Evolutionary conservation across 1,284 basidiomycete species (phyloP).

Genomic region (Puccinia coronata): DNA sequence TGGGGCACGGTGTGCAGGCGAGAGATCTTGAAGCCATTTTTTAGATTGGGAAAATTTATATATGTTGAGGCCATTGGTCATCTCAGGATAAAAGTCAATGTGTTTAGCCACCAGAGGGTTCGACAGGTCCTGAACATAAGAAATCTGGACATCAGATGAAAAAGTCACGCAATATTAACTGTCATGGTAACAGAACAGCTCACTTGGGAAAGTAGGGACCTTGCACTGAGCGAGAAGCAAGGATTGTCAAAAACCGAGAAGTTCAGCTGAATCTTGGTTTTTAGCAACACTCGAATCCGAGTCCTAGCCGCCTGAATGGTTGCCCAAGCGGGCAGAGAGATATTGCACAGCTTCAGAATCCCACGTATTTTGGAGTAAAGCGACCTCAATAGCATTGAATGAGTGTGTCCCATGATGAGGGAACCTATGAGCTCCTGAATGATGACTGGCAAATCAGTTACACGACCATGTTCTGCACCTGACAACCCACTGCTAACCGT

Average conservation of each 20-base stretch:
- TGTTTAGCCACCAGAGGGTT: constrained; percentile 3
- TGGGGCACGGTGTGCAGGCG: not conserved
- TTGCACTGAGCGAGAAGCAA: not conserved
- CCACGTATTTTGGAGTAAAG: not conserved
- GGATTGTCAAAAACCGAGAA: not conserved
- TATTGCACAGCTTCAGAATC: not conserved
- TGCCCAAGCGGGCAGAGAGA: not conserved
- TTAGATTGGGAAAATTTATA: not conserved
- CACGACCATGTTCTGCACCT: no score
- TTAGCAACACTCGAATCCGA: not conserved
- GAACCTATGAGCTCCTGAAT: constrained; percentile 53
- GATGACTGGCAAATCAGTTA: not conserved
- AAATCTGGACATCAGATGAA: no score
- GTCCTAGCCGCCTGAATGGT: not conserved
- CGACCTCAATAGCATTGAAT: not conserved
- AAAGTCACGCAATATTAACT: no score
- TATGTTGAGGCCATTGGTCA: not conserved
- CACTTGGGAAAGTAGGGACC: not conserved
- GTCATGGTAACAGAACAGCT: no score
- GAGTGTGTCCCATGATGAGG: not conserved
- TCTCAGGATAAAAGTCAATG: not conserved
- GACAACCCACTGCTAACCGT: not conserved
- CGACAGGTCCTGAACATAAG: not conserved
- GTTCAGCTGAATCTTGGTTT: not conserved
- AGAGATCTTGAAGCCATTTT: not conserved